Base-by-base conservation (phyloP, 2,329 filamentous ascomycete genomes). In the Byssoonygena ceratinophila region DNA sequence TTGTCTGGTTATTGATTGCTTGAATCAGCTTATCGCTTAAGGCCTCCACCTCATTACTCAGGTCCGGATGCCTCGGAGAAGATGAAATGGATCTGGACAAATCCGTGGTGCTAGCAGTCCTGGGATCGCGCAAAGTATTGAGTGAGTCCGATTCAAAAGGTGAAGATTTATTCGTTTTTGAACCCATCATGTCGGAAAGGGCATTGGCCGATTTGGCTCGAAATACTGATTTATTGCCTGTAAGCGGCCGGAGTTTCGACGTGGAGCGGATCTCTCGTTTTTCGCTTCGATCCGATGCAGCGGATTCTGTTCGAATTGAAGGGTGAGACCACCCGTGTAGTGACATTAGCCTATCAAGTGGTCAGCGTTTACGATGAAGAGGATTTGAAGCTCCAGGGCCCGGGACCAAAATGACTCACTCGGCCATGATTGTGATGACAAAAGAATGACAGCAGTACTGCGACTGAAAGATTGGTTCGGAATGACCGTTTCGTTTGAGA, bases 11-110 rank as follows among this genome's bases (percentile, higher is more conserved):
- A 66, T 98, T 98, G 70, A 98, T 96, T 41, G 92, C 91, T 64
- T 92, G 91, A 61, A 98, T 91, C 57, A 98, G 81, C 69, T 98
- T 98, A 46, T 89, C 91, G 70, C 89, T 97, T 29, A 98, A 75
- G 5, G 87, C 82, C 6, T 91, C 87, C 25, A 98, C 87, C 69
- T 97, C 92, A 59, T 76, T 76, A 64, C 78, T 83, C 40, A 84
- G 64, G 60, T 84, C 81, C 18, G 78, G 79, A 59, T 82, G 77
- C 57, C 70, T 71, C 6, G 55, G 60, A 29, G 68, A 68, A 8
- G 61, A 62, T 23, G 68, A 67, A 14, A 60, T 58, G 5, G 66
- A 62, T 49, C 65, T 59, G 45, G 67, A 67, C 29, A 68, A 59
- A 56, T 72, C 68, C 23, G 63, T 58, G 18, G 58, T 61, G 56